Conservation (phyloP, 2,329 filamentous ascomycete species). For the Aspergillus texensis region DNA sequence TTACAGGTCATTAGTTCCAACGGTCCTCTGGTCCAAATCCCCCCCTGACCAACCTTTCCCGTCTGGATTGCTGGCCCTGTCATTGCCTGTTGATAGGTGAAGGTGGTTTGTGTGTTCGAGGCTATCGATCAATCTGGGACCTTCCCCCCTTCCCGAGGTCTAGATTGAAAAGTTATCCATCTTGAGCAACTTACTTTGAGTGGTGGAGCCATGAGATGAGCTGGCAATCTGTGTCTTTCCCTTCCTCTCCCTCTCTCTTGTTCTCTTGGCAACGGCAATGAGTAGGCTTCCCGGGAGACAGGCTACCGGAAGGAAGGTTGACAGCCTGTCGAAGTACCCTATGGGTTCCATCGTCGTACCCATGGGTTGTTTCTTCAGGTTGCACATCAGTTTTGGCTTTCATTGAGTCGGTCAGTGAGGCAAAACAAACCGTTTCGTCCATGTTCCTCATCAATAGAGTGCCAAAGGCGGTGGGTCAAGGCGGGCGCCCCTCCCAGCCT, state of each 20-base stretch:
- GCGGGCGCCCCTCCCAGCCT: not conserved
- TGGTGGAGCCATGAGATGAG: constrained; percentile 5
- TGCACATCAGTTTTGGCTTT: not conserved
- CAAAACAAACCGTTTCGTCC: not conserved
- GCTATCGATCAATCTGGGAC: not conserved
- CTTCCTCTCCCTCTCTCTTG: not conserved
- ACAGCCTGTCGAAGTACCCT: not conserved
- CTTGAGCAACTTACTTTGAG: not conserved
- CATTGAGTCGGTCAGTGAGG: not conserved
- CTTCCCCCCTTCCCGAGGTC: not conserved
- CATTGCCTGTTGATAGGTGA: not conserved
- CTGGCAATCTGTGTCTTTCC: not conserved
- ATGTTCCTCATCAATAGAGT: not conserved
- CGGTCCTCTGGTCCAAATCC: not conserved
- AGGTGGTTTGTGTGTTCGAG: not conserved
- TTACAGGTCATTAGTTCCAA: constrained; percentile 2
- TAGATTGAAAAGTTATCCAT: not conserved
- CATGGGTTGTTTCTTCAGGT: not conserved
- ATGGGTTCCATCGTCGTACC: too few species aligned
- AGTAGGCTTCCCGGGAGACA: not conserved
- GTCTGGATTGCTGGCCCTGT: not conserved
- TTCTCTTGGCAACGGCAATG: too few species aligned
- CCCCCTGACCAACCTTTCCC: not conserved
- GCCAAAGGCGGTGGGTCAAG: not conserved
- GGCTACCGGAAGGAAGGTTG: not conserved